Base-by-base conservation (phyloP, 495 filamentous ascomycete genomes). In the Cercophora sp. region DNA sequence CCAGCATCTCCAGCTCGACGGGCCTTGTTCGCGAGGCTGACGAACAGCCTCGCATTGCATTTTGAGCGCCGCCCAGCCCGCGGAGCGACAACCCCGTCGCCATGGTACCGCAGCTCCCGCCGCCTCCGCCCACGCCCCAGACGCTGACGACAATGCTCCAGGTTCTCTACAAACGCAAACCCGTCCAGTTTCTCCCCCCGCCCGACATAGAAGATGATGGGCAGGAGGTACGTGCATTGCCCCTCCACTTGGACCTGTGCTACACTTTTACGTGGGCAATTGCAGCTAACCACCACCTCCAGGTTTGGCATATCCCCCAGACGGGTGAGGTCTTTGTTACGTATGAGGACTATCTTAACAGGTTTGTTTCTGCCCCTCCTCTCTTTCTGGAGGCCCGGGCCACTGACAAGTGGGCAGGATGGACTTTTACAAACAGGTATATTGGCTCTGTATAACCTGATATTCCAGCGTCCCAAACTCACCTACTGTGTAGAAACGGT, bases 161-260 rank as follows among this genome's bases (percentile, higher is more conserved):
- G 93, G 93, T 97, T 52, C 80, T 94, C 50, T 96, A 89, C 72
- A 96, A 96, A 73, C 84, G 92, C 58, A 98, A 97, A 70, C 91
- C 91, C 48, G 91, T 98, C 60, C 86, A 90, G 74, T 86, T 87
- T 65, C 71, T 92, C 48, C 76, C 84, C 46, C 75, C 75, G 50
- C 88, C 89, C 0, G 72, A 81, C 48, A 83, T 92, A 55, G 78
- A 88, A 48, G 84, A 91, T 80, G 86, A 93, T 45, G 82, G 85
- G 56, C 78, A 81, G 44, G 89, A 95, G 79, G 89, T 89, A 77
- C 56, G 77, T 57, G 32, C 26, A 16, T 22, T 11, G 6, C 16
- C 13, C 20, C 44, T 40, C 34, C 29, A 26, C 23, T 20, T 32
- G 1, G 4, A 23, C 29, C 27, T 31, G 29, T 20, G 19, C 20